Evolutionary conservation across 192 early-diverging fungal genomes (phyloP).

Genomic region (Dimargaris cristalligena): DNA sequence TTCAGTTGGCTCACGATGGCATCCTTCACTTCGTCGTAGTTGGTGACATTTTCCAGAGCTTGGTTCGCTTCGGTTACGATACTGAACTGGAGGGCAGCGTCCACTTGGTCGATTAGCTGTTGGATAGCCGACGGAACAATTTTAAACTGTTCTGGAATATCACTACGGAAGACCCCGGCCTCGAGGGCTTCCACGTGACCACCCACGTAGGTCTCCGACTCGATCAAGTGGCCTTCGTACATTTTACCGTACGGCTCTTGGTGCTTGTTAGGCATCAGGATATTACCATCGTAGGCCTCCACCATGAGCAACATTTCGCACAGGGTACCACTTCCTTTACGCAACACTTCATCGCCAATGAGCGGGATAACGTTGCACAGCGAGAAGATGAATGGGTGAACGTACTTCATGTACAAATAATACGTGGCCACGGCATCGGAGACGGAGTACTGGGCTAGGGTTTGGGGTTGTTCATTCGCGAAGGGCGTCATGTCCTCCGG

Average conservation of each 20-base stretch:
- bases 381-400: conserved; percentile 98
- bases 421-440: conserved; percentile 99
- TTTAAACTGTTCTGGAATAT: conserved; percentile 73
- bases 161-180: conserved; percentile 91
- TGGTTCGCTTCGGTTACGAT: conserved; percentile 69
- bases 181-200: conserved; percentile 98
- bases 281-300: conserved; percentile 68
- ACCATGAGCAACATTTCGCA: conserved; percentile 97
- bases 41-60: conserved; percentile 56
- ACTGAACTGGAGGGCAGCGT: conserved; percentile 77
- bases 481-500: conserved; percentile 97
- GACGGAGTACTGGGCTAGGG: conserved; percentile 91
- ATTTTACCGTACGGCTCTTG: conserved; percentile 54
- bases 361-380: conserved; percentile 98
- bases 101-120: conserved; percentile 77
- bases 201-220: conserved; percentile 95
- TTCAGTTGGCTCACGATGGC: conserved; percentile 45
- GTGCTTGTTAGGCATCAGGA: conserved; percentile 98
- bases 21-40: conserved; percentile 71
- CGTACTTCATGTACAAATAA: conserved; percentile 99
- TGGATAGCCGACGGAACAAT: conserved; percentile 61
- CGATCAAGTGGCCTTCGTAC: conserved; percentile 77
- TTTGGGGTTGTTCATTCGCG: conserved; percentile 81
- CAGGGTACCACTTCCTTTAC: conserved; percentile 89
- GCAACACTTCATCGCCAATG: conserved; percentile 89